phyloP scores from a whole-genome alignment of 75 land plant genomes.

The Cupressus sempervirens region DNA sequence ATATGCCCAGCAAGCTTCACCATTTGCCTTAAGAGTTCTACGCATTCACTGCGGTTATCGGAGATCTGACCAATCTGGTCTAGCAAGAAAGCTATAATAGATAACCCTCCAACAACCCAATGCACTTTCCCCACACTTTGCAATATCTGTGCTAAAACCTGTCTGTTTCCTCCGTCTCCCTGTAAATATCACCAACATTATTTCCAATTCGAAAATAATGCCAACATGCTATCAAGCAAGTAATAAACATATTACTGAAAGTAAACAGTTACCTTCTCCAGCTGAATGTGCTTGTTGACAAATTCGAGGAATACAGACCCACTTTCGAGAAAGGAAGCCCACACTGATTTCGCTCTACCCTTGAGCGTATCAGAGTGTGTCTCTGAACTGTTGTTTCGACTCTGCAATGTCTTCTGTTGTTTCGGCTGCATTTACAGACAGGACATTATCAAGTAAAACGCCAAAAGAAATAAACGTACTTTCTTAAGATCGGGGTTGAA shows the following conservation, averaged over 20 bases:
- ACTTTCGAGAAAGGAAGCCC: background rate
- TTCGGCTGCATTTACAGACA: too few relatives aligned
- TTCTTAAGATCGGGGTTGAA: too few relatives aligned
- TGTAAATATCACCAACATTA: background rate
- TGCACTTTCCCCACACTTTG: background rate
- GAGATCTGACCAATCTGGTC: background rate
- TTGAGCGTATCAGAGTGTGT: background rate
- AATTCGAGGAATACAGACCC: background rate
- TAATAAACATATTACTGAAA: too few relatives aligned
- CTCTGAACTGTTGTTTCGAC: background rate
- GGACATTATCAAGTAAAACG: too few relatives aligned
- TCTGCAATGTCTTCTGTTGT: background rate
- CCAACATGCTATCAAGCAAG: background rate
- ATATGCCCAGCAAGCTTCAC: too few relatives aligned
- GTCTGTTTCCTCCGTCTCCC: background rate
- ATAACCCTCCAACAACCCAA: background rate
- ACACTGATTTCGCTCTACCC: background rate
- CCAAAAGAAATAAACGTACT: too few relatives aligned
- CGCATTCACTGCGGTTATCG: too few relatives aligned
- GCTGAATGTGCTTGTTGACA: too few relatives aligned
- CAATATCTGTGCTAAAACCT: background rate
- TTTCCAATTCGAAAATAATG: background rate
- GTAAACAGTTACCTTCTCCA: background rate
- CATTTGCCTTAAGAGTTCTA: too few relatives aligned
- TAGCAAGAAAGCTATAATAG: background rate